Evolutionary conservation across 306 rosid genomes (phyloP).

Genomic region (Rosa multiflora): DNA sequence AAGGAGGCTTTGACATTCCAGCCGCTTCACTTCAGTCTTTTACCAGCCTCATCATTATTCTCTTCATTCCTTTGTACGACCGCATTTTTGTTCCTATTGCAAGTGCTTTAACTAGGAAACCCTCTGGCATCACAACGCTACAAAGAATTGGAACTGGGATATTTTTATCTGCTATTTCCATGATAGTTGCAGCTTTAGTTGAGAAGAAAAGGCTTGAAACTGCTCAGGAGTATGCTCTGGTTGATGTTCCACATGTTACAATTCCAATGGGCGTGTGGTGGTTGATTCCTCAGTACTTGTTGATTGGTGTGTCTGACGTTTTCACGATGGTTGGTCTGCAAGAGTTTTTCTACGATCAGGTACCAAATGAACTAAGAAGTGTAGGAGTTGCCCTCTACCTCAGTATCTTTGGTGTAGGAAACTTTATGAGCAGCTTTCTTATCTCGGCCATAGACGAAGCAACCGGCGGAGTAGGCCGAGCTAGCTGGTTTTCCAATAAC

Average conservation of each 20-base stretch:
- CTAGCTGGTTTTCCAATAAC: slow-evolving; percentile 52
- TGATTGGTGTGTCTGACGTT: slow-evolving; percentile 47
- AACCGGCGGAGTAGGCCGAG: slow-evolving; percentile 30
- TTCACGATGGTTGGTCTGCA: slow-evolving; percentile 63
- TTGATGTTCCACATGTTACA: slow-evolving; percentile 41
- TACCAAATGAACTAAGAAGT: slow-evolving; percentile 55
- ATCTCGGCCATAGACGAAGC: slow-evolving; percentile 35
- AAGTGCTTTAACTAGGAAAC: slow-evolving; percentile 39
- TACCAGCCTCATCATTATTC: slow-evolving; percentile 22
- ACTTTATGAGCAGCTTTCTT: slow-evolving; percentile 55
- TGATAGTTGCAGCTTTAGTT: slow-evolving; percentile 44
- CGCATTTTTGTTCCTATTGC: slow-evolving; percentile 47
- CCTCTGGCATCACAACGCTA: slow-evolving; percentile 53
- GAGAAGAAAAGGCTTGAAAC: slow-evolving; percentile 51
- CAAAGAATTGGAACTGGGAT: slow-evolving; percentile 66
- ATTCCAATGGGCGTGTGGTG: slow-evolving; percentile 65
- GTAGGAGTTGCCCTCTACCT: slow-evolving; percentile 55
- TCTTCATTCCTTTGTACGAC: slow-evolving; percentile 47
- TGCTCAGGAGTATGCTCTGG: slow-evolving; percentile 41
- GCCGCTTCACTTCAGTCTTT: slow-evolving; percentile 54
- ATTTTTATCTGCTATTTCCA: slow-evolving; percentile 30
- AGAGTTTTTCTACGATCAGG: slow-evolving; percentile 69
- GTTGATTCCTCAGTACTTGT: slow-evolving; percentile 54
- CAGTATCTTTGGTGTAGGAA: slow-evolving; percentile 54
- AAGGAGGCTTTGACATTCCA: slow-evolving; percentile 37